Percentiles rank a stretch among this genome's conserved stretches.
These are phyloP conservation scores for Nannochloropsis salina DNA, from an alignment of 108 stramenopile genomes.

Conservation along the genomic window DNA sequence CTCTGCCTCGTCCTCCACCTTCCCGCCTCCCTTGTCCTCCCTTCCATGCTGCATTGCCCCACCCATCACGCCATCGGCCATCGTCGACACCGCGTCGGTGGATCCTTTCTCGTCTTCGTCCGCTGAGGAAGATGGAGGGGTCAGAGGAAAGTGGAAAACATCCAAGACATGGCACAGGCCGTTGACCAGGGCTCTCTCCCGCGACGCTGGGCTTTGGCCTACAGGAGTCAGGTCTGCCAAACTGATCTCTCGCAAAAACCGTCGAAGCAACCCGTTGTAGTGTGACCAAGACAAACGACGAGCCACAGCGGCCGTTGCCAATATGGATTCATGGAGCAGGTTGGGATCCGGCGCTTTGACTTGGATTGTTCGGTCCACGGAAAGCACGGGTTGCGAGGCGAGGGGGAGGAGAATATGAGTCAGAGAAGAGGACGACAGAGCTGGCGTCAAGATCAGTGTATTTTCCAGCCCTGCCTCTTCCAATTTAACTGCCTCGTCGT, in stretches of 20 bases:
- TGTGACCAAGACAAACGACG: conserved; percentile 73
- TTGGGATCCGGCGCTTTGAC: background rate
- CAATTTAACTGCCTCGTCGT: background rate
- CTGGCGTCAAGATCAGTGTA: background rate
- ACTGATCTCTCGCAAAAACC: conserved; percentile 1
- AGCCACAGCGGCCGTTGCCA: conserved; percentile 60
- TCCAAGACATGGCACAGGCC: conserved; percentile 71
- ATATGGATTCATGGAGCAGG: conserved; percentile 18
- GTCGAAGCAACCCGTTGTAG: conserved; percentile 52
- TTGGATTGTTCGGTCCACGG: background rate
- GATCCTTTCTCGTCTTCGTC: conserved; percentile 43
- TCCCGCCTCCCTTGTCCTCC: background rate
- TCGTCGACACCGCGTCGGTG: background rate
- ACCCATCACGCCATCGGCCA: background rate
- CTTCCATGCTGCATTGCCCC: background rate
- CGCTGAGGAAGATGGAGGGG: background rate
- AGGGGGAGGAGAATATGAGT: conserved; percentile 74
- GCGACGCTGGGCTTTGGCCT: conserved; percentile 11
- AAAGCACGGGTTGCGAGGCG: conserved; percentile 65
- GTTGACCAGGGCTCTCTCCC: conserved; percentile 48
- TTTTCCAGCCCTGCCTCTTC: background rate
- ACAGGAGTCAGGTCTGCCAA: background rate
- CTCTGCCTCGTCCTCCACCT: background rate
- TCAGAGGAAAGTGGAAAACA: conserved; percentile 72
- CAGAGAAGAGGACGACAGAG: conserved; percentile 60